These are phyloP conservation scores for Phoenix dactylifera DNA, from an alignment of 176 grass and related monocot genomes.

Conservation along the genomic window DNA sequence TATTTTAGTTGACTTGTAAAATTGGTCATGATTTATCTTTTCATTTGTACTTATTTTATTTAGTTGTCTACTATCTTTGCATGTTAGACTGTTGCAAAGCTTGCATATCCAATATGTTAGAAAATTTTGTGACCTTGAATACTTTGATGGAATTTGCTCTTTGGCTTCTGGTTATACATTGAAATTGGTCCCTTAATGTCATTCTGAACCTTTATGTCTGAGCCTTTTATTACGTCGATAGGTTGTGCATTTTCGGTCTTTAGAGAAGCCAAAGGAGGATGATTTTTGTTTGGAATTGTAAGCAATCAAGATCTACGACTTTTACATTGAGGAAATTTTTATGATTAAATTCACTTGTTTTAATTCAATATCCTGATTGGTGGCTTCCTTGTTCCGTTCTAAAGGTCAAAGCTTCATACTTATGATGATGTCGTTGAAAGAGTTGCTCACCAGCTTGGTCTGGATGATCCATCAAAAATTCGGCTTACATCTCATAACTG, in stretches of 20 bases:
- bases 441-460: constrained; percentile 51
- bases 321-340: constrained; percentile 11
- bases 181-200: background rate
- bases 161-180: too few species aligned
- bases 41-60: too few species aligned
- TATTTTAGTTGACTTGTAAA: too few species aligned
- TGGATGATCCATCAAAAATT: constrained; percentile 87
- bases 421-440: constrained; percentile 90
- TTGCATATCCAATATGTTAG: too few species aligned
- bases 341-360: constrained; percentile 2
- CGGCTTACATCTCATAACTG: constrained; percentile 89
- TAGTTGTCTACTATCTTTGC: too few species aligned
- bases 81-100: too few species aligned
- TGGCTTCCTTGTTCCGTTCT: constrained; percentile 7
- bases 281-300: constrained; percentile 82
- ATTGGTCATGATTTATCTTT: too few species aligned
- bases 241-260: constrained; percentile 71
- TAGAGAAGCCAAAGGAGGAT: constrained; percentile 90
- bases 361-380: background rate
- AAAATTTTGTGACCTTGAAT: too few species aligned
- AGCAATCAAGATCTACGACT: constrained; percentile 22
- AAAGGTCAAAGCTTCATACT: constrained; percentile 78
- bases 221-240: constrained; percentile 16
- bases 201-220: background rate
- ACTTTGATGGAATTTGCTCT: too few species aligned